phyloP scores from a whole-genome alignment of 352 stramenopile genomes.

The Pythium oligandrum region DNA sequence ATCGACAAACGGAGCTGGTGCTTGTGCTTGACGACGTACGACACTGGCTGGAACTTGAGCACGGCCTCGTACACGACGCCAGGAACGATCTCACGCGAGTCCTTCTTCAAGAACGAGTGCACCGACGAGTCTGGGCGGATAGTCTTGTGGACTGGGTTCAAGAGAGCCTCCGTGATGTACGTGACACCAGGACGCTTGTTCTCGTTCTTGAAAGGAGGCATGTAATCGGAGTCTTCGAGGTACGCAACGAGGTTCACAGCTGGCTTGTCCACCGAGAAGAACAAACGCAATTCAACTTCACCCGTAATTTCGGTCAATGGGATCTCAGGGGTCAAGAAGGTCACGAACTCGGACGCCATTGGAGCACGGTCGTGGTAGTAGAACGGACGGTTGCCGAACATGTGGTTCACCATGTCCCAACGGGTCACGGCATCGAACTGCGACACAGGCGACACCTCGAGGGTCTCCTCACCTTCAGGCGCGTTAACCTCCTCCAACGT shows the following conservation, averaged over 20 bases:
- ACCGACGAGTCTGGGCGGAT: constrained; percentile 55
- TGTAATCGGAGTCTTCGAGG: constrained; percentile 76
- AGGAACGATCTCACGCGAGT: constrained; percentile 53
- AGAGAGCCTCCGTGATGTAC: constrained; percentile 74
- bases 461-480: constrained; percentile 24
- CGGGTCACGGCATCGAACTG: constrained; percentile 51
- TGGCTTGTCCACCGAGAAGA: constrained; percentile 72
- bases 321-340: constrained; percentile 57
- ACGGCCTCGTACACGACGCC: constrained; percentile 74
- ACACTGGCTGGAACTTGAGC: constrained; percentile 69
- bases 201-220: constrained; percentile 66
- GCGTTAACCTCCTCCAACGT: constrained; percentile 43
- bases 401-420: constrained; percentile 66
- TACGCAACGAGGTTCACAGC: constrained; percentile 67
- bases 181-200: constrained; percentile 74
- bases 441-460: constrained; percentile 36
- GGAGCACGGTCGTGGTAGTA: constrained; percentile 75
- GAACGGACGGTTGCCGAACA: constrained; percentile 66
- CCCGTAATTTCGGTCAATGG: constrained; percentile 65
- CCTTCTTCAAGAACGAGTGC: constrained; percentile 58
- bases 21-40: constrained; percentile 72
- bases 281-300: constrained; percentile 65
- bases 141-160: constrained; percentile 68
- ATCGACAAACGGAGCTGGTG: constrained; percentile 76
- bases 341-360: constrained; percentile 43